A percentile compares a stretch with the other conserved stretches of the same genome.
These are phyloP conservation scores for Arachis hypogaea DNA, from an alignment of 306 rosid species.

Conservation along the genomic window DNA sequence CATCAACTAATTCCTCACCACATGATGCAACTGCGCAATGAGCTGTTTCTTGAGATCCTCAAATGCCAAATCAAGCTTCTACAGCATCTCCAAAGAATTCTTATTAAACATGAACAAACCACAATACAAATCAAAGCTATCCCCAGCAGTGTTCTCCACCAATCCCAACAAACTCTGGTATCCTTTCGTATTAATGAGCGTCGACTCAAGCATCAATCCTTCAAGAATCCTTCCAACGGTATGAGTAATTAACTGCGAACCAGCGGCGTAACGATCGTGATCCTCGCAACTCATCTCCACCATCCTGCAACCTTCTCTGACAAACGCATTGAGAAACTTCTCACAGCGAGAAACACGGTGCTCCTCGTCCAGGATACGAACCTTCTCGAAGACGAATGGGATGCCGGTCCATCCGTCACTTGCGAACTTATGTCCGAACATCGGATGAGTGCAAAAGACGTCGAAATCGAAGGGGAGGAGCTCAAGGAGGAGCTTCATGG, in stretches of 20 bases:
- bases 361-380: slow-evolving; percentile 60
- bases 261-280: slow-evolving; percentile 10
- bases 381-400: slow-evolving; percentile 63
- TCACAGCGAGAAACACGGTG: slow-evolving; percentile 53
- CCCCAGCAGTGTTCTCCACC: no score
- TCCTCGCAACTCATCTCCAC: slow-evolving; percentile 76
- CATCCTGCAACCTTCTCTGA: slow-evolving; percentile 75
- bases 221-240: no score
- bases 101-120: no score
- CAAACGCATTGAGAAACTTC: slow-evolving; percentile 62
- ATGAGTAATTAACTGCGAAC: no score
- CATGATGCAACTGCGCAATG: slow-evolving; percentile 60
- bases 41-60: slow-evolving; percentile 72
- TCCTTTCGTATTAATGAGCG: no score
- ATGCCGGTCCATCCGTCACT: slow-evolving; percentile 56
- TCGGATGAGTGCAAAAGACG: slow-evolving; percentile 72
- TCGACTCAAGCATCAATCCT: no score
- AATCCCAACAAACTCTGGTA: no score
- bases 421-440: slow-evolving; percentile 86
- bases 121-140: no score
- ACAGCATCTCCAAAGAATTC: slow-evolving; percentile 39
- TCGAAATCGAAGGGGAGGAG: slow-evolving; percentile 54
- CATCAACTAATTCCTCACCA: slow-evolving; percentile 53
- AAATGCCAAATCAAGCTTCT: slow-evolving; percentile 75
- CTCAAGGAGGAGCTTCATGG: no score